Evolutionary conservation across 768 basidiomycete genomes (phyloP), one percentile per base, ranked within the genome.

Genomic region (Termitomyces sp.): DNA sequence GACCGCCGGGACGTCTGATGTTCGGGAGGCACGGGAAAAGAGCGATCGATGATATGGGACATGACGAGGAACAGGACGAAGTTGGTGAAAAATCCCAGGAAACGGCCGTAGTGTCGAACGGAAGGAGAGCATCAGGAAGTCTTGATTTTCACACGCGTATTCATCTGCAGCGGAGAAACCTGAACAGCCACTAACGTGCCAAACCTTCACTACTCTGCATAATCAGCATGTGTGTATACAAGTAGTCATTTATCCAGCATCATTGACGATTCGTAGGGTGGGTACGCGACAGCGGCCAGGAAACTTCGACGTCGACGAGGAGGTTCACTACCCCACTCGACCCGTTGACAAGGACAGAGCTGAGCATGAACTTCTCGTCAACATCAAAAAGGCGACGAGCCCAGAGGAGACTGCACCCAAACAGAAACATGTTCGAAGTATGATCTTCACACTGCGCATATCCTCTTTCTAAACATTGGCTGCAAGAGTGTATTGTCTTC

Each of bases 311-410:
- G 76, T 87, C 57, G 90, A 91, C 63, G 87, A 88, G 54, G 92
- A 92, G 64, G 82, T 92, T 59, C 94, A 97, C 71, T 94, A 93
- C 72, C 96, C 96, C 30, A 98, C 96, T 32, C 84, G 96, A 58
- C 96, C 96, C 28, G 97, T 99, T 26, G 96, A 98, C 77, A 98
- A 92, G 78, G 97, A 98, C 68, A 97, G 94, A 78, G 94, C 94
- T 47, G 97, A 99, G 70, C 82, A 87, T 55, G 97, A 98, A 71
- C 84, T 99, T 18, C 86, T 87, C 18, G 80, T 95, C 35, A 94
- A 96, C 69, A 95, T 99, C 72, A 99, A 99, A 82, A 99, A 99
- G 71, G 97, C 97, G 4, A 98, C 95, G 6, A 94, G 84, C 68
- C 78, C 93, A 43, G 97, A 99, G 52, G 97, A 98, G 77, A 84